phyloP scores from a whole-genome alignment of 108 stramenopile species.

The Pseudonitzschia multiseries region DNA sequence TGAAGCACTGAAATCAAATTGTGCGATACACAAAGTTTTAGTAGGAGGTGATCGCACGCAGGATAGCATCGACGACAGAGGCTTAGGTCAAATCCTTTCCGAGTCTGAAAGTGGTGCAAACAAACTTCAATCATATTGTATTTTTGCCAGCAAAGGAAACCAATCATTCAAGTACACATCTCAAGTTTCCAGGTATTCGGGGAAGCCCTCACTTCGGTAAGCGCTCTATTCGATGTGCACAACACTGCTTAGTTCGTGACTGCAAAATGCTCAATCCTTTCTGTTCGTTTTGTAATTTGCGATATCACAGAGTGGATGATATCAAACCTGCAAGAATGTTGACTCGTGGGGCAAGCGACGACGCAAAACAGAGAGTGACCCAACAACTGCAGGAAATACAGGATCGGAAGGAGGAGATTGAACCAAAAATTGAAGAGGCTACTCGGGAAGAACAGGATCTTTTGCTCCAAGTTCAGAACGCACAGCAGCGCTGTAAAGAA shows the following conservation, averaged over 20 bases:
- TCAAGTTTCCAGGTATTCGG: constrained; percentile 52
- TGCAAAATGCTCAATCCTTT: not conserved
- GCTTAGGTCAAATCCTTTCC: constrained; percentile 48
- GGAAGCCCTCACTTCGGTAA: constrained; percentile 26
- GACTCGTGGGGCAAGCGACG: constrained; percentile 57
- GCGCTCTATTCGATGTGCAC: not conserved
- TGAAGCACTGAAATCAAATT: constrained; percentile 55
- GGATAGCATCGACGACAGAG: constrained; percentile 50
- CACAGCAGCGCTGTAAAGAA: constrained; percentile 25
- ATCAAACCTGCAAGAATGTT: constrained; percentile 45
- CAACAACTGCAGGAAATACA: constrained; percentile 36
- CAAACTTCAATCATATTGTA: constrained; percentile 22
- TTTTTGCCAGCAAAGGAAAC: constrained; percentile 39
- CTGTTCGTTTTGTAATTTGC: not conserved
- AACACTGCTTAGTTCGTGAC: not conserved
- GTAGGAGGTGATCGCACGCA: constrained; percentile 73
- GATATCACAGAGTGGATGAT: constrained; percentile 29
- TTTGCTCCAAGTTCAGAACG: constrained; percentile 36
- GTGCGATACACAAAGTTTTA: constrained; percentile 70
- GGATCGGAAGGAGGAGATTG: constrained; percentile 31
- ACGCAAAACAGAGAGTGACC: constrained; percentile 44
- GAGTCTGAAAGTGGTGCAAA: constrained; percentile 30
- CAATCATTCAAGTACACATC: constrained; percentile 49
- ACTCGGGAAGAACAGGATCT: constrained; percentile 31
- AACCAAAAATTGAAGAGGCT: constrained; percentile 39